Evolutionary conservation across 2,329 filamentous ascomycete species (phyloP).

Genomic region (Cercospora zeae-maydis): DNA sequence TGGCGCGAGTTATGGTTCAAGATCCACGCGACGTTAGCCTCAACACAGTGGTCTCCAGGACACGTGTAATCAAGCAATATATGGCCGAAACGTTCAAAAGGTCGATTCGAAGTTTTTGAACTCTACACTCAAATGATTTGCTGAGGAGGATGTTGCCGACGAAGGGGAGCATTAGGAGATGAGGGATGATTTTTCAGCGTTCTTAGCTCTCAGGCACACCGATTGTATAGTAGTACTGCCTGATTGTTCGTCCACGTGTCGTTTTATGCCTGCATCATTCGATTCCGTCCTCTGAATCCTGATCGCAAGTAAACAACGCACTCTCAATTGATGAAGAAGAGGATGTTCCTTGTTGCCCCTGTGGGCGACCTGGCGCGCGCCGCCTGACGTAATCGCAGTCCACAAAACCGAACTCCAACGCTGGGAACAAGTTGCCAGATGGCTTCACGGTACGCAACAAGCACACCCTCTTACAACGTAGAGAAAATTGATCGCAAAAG

Average conservation of each 20-base stretch:
- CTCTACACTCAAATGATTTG: neutral
- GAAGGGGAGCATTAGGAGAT: neutral
- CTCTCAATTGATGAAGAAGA: neutral
- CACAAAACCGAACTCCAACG: neutral
- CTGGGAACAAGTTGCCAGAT: constrained; percentile 1
- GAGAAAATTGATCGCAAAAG: neutral
- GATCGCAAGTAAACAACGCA: neutral
- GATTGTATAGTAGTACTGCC: neutral
- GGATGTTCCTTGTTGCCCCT: neutral
- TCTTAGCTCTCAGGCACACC: neutral
- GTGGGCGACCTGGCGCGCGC: neutral
- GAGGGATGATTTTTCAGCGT: neutral
- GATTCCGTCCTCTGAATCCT: neutral
- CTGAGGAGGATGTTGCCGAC: neutral
- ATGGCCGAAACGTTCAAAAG: neutral
- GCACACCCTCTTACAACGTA: neutral
- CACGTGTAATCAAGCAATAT: neutral
- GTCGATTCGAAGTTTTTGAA: neutral
- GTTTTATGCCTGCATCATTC: neutral
- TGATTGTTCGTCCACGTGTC: neutral
- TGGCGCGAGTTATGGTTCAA: neutral
- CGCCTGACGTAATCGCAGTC: constrained; percentile 3
- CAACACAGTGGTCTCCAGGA: neutral
- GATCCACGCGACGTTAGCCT: neutral
- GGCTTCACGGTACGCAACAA: constrained; percentile 10